Conservation (phyloP, 2,329 filamentous ascomycete species). For the Aspergillus clavatus region DNA sequence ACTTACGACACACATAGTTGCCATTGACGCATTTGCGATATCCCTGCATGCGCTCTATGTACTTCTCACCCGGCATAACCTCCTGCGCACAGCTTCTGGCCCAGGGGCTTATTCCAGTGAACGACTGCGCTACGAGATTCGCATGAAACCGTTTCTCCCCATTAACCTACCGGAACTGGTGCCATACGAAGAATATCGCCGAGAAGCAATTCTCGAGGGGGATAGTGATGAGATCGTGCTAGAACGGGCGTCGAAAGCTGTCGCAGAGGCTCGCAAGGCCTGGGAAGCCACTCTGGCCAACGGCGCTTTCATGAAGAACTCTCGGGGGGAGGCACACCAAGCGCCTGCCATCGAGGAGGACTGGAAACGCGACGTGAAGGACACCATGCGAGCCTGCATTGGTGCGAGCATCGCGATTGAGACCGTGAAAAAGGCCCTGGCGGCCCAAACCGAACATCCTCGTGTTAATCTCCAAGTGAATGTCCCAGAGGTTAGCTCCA, state of each 20-base stretch:
- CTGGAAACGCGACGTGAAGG: slow-evolving; percentile 58
- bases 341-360: slow-evolving; percentile 52
- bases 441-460: slow-evolving; percentile 10
- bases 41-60: slow-evolving; percentile 59
- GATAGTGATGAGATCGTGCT: slow-evolving; percentile 40
- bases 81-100: slow-evolving; percentile 47
- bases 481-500: slow-evolving; percentile 36
- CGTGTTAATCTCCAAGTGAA: slow-evolving; percentile 27
- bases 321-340: slow-evolving; percentile 22
- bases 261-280: slow-evolving; percentile 39
- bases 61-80: slow-evolving; percentile 54
- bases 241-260: slow-evolving; percentile 37
- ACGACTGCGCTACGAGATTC: slow-evolving; percentile 68
- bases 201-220: slow-evolving; percentile 38
- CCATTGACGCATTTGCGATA: slow-evolving; percentile 52
- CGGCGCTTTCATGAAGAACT: slow-evolving; percentile 30
- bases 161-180: slow-evolving; percentile 66
- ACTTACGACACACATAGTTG: slow-evolving; percentile 61
- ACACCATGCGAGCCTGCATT: slow-evolving; percentile 65
- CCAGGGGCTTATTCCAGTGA: slow-evolving; percentile 60
- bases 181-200: slow-evolving; percentile 57
- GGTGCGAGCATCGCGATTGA: slow-evolving; percentile 62
- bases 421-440: slow-evolving; percentile 54
- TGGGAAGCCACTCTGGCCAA: slow-evolving; percentile 41
- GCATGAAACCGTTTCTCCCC: slow-evolving; percentile 76